Base-by-base conservation (phyloP, 176 grass and related monocot species). In the Carex parvula region DNA sequence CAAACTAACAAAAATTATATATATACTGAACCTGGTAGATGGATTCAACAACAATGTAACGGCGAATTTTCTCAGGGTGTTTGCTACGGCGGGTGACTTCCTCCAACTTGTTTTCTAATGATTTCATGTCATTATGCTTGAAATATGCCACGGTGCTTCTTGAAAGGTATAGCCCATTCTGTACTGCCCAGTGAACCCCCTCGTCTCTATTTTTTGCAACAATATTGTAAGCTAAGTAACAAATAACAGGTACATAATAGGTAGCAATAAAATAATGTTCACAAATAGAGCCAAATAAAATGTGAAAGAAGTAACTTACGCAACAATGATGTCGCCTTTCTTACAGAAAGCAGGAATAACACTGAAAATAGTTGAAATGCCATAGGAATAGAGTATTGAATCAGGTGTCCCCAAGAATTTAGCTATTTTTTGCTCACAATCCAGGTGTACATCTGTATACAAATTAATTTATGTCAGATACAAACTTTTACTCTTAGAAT, bases 61-160 rank as follows among this genome's bases (percentile, higher is more conserved):
- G 92, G n/a, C 92, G 87, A 50, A 94, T 87, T 62, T 91, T 93
- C 89, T 94, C 92, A 10, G 92, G 84, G 18, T 84, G 87, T 79
- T 98, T 98, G 65, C 94, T 98, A 85, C 89, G 81, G 54, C 26
- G 84, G 72, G 91, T 94, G 81, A 93, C 81, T 84, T 94, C 92
- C 85, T 98, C 95, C 82, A 98, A 85, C 80, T 85, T 91, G 67
- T 75, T 90, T 74, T 90, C 91, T 9, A 98, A 89, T 84, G 95
- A 94, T 80, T 89, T 83, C 89, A 98, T 94, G 85, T 98, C 95
- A 89, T 98, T 98, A 84, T 98, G 95, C 82, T 98, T 98, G 86
- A 98, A 98, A 92, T 98, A 94, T 79, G 91, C 88, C 78, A 98
- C 84, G 54, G 89, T 94, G 87, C 95, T 93, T 90, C 95, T 93